Evolutionary conservation across 441 rosid species (phyloP), one percentile per base, ranked within the genome.

Genomic region (Erysimum cheiri): DNA sequence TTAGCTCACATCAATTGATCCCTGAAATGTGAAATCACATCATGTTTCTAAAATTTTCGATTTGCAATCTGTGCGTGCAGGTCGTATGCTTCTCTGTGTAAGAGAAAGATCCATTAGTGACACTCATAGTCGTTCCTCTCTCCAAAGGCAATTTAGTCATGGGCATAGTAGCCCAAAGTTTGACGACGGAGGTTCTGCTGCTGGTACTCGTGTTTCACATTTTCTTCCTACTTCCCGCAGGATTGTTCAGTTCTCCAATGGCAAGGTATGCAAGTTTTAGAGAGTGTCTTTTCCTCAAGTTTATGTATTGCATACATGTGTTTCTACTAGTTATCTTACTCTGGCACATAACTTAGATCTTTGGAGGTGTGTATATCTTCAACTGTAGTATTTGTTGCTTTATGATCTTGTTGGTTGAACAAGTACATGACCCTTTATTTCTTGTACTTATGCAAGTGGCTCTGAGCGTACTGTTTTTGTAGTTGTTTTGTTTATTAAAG

Each of bases 241-340:
- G 67, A 94, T 94, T 64, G 96, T 94, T 68, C 98, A 94, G 57
- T 94, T 94, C 75, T 94, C 98, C 17, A 89, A 87, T 87, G 97
- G 91, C 72, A 84, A 88, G 95, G 98, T 91, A 83, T 37, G 54
- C 60, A 15, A 32, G 13, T 37, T 56, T 33, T 60, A 5, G 14
- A 69, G 57, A 64, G 29, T 47, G 22, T 15, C 24, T 8, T 26
- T 1, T 59, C 28, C 58, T 47, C 57, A n/a, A 49, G 6, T 49
- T 64, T 22, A 28, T 33, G 1, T 26, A n/a, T 53, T 46, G 29
- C 17, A 0, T 47, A 69, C 8, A 26, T 54, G 14, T 43, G 55
- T 32, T 26, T 47, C 36, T 37, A 28, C 50, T 4, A 37, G 46
- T 29, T 50, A 9, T 52, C 54, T 50, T 61, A 32, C 68, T 52